Conservation (phyloP, 352 stramenopile species). For the Phytophthora foliorum region DNA sequence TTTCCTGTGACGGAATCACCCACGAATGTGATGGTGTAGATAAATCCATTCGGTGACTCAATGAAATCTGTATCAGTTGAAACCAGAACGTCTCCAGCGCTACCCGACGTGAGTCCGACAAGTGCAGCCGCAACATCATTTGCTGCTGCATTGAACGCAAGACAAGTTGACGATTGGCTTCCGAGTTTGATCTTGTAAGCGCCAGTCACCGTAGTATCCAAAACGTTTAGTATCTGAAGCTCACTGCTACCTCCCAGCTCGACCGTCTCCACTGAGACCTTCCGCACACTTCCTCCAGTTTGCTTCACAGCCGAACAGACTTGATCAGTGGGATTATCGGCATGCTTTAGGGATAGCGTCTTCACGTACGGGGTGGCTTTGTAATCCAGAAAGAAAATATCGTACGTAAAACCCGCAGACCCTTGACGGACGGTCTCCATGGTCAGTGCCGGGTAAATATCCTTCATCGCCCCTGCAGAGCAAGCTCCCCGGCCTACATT, state of each 20-base stretch:
- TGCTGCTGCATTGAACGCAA: conserved; percentile 43
- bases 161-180: conserved; percentile 45
- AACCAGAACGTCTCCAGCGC: conserved; percentile 53
- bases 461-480: conserved; percentile 35
- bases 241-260: conserved; percentile 68
- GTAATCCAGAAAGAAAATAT: conserved; percentile 81
- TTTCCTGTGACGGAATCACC: conserved; percentile 66
- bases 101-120: conserved; percentile 43
- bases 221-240: conserved; percentile 63
- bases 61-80: conserved; percentile 53
- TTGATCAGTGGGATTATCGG: conserved; percentile 14
- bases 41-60: conserved; percentile 55
- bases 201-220: conserved; percentile 27
- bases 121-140: conserved; percentile 41
- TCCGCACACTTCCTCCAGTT: conserved; percentile 53
- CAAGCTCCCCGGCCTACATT: conserved; percentile 63
- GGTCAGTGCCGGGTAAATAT: conserved; percentile 64
- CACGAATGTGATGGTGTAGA: conserved; percentile 79
- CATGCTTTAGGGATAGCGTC: conserved; percentile 45
- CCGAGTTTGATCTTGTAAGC: conserved; percentile 68
- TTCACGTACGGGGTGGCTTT: conserved; percentile 37
- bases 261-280: conserved; percentile 53
- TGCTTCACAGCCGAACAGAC: conserved; percentile 19
- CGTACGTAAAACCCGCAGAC: conserved; percentile 68
- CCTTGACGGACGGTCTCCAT: conserved; percentile 78